These are phyloP conservation scores for Fusarium sp. DNA, from an alignment of 2,329 filamentous ascomycete genomes.

Conservation along the genomic window DNA sequence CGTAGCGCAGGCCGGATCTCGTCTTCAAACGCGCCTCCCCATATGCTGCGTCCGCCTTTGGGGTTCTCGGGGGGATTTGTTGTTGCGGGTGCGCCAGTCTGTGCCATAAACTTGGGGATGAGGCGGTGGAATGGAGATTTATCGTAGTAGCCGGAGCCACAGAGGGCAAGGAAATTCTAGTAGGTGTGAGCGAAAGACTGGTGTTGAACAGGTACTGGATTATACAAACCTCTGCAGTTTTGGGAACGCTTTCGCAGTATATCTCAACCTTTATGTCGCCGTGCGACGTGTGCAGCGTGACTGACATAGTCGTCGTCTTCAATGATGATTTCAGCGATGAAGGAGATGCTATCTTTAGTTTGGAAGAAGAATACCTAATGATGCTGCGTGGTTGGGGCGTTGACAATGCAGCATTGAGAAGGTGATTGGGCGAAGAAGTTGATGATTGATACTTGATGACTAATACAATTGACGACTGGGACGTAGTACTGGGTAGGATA, in stretches of 20 bases:
- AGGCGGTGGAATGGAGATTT: slow-evolving; percentile 81
- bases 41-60: slow-evolving; percentile 79
- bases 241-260: slow-evolving; percentile 94
- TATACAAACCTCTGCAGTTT: slow-evolving; percentile 79
- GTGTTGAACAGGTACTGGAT: background rate
- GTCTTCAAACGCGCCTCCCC: slow-evolving; percentile 79
- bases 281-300: slow-evolving; percentile 84
- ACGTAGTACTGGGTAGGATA: background rate
- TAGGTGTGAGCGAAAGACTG: slow-evolving; percentile 18
- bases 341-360: background rate
- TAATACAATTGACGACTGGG: background rate
- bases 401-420: background rate
- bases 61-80: slow-evolving; percentile 65
- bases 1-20: slow-evolving; percentile 78
- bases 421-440: slow-evolving; percentile 4
- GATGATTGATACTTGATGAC: background rate
- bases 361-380: background rate
- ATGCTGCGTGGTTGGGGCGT: background rate
- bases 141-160: slow-evolving; percentile 82
- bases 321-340: background rate
- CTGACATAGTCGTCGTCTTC: slow-evolving; percentile 61
- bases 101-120: slow-evolving; percentile 84
- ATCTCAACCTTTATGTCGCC: slow-evolving; percentile 96
- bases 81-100: slow-evolving; percentile 73
- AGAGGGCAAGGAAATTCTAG: slow-evolving; percentile 88